phyloP scores from a whole-genome alignment of 495 filamentous ascomycete species.

The Xylaria flabelliformis region DNA sequence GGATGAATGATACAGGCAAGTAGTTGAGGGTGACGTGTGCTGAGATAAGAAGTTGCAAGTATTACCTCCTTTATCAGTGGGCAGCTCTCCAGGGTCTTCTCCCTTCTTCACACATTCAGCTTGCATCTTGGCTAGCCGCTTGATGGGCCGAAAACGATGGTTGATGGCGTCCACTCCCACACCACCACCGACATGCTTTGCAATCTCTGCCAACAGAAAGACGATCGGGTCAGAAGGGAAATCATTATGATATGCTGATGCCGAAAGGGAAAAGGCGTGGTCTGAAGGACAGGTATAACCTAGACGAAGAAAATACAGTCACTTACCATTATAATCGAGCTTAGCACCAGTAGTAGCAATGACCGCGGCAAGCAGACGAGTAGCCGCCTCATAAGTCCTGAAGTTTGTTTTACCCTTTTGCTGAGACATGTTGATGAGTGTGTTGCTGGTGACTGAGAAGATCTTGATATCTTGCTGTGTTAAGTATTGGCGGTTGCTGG shows the following conservation, averaged over 20 bases:
- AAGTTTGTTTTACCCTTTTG: conserved; percentile 48
- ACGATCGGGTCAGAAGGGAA: conserved; percentile 27
- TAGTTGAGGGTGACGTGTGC: neutral
- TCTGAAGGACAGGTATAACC: neutral
- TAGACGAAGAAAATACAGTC: neutral
- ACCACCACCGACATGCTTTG: conserved; percentile 17
- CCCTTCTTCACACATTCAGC: conserved; percentile 24
- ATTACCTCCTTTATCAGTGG: conserved; percentile 31
- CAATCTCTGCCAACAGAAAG: conserved; percentile 18
- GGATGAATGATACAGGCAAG: conserved; percentile 4
- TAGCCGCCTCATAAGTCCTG: conserved; percentile 53
- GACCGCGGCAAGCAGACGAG: conserved; percentile 58
- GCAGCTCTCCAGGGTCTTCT: conserved; percentile 25
- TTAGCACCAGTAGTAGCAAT: conserved; percentile 52
- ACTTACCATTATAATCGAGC: conserved; percentile 59
- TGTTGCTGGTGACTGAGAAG: neutral
- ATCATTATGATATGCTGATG: neutral
- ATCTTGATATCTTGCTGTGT: neutral
- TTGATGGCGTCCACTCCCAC: conserved; percentile 44
- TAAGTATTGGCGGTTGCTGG: neutral
- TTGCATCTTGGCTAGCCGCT: conserved; percentile 38
- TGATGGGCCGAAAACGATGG: conserved; percentile 52
- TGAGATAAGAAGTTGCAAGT: neutral
- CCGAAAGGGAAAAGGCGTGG: neutral
- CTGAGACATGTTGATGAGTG: conserved; percentile 2